Evolutionary conservation across 805 yeast genomes (phyloP).

Genomic region (Candida incommunis): DNA sequence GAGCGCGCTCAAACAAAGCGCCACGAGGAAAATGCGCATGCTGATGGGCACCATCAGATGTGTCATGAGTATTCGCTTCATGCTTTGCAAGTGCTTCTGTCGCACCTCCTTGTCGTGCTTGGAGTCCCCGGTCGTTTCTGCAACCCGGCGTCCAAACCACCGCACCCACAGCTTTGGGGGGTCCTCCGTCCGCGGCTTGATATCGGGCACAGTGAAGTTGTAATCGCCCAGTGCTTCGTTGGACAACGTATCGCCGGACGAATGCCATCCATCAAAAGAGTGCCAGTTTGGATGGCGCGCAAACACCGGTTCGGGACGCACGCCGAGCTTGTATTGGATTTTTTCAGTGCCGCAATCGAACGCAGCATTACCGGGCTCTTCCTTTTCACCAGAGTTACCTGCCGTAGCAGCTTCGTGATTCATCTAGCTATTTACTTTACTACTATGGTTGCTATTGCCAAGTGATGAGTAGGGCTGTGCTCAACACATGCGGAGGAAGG

Average conservation of each 20-base stretch:
- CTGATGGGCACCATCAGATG: neutral
- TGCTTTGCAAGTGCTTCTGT: neutral
- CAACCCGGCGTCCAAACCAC: neutral
- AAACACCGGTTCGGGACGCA: neutral
- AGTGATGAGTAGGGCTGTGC: too few relatives aligned
- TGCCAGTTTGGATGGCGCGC: neutral
- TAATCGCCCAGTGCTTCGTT: neutral
- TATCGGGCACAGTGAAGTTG: neutral
- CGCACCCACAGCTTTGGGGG: neutral
- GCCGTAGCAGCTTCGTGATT: too few relatives aligned
- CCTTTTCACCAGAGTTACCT: too few relatives aligned
- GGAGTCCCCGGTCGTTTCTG: neutral
- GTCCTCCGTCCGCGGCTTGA: neutral
- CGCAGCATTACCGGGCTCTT: too few relatives aligned
- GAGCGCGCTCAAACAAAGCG: neutral
- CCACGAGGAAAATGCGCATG: neutral
- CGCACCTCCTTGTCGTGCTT: neutral
- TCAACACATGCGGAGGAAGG: too few relatives aligned
- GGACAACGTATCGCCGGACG: neutral
- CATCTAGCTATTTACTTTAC: too few relatives aligned
- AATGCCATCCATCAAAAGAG: neutral
- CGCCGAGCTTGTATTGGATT: neutral
- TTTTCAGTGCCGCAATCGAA: too few relatives aligned
- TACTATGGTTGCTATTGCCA: too few relatives aligned
- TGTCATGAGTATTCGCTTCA: neutral